A percentile compares a stretch with the other conserved stretches of the same genome.
Evolutionary conservation across 2,329 filamentous ascomycete genomes (phyloP).

Genomic region (Cladobotryum mycophilum): DNA sequence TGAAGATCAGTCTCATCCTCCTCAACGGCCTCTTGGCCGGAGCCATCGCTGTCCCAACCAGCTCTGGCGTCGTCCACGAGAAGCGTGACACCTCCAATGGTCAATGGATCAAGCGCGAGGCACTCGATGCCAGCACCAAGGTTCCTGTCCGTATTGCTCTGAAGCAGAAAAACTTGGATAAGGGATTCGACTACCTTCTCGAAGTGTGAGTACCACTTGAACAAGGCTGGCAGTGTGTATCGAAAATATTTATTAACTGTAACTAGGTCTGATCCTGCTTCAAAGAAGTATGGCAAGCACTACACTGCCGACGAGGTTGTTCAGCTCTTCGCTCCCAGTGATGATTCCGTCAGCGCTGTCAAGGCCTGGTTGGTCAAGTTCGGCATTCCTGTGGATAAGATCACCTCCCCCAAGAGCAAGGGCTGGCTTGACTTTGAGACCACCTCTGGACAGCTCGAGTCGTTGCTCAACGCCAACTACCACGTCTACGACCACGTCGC

Average conservation of each 20-base stretch:
- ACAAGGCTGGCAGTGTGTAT: neutral
- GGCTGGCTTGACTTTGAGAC: conserved; percentile 51
- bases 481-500: conserved; percentile 40
- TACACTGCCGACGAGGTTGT: conserved; percentile 38
- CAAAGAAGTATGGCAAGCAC: conserved; percentile 40
- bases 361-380: conserved; percentile 46
- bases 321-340: conserved; percentile 35
- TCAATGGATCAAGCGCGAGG: conserved; percentile 21
- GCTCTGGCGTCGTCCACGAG: conserved; percentile 27
- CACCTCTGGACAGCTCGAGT: conserved; percentile 46
- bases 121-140: conserved; percentile 13
- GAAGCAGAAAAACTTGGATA: conserved; percentile 39
- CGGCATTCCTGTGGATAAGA: conserved; percentile 42
- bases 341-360: conserved; percentile 43
- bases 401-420: conserved; percentile 44
- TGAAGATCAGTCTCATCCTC: conserved; percentile 16
- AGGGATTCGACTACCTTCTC: conserved; percentile 36
- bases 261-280: conserved; percentile 33
- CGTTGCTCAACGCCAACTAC: conserved; percentile 46
- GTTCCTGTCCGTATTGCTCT: conserved; percentile 38
- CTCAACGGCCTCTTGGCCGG: conserved; percentile 16
- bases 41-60: conserved; percentile 13
- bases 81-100: conserved; percentile 16
- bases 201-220: conserved; percentile 25
- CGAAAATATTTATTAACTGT: neutral